Percentiles rank a stretch among this genome's conserved stretches.
phyloP scores from a whole-genome alignment of 768 basidiomycete species.

The Candolleomyces efflorescens region DNA sequence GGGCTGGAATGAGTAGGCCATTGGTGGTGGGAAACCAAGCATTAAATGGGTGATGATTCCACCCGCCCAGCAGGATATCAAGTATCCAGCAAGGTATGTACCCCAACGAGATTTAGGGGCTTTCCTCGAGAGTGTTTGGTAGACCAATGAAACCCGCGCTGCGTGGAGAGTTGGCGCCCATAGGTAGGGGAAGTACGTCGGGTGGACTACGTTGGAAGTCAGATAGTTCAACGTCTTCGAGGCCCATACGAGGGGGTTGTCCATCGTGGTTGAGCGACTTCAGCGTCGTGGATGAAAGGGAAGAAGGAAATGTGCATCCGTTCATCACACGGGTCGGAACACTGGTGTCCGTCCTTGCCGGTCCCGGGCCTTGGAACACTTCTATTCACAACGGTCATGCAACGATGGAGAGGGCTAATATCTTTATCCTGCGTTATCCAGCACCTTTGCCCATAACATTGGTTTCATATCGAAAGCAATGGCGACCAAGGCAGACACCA shows the following conservation, averaged over 20 bases:
- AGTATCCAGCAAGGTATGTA: slow-evolving; percentile 40
- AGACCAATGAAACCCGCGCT: slow-evolving; percentile 39
- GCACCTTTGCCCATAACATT: neutral
- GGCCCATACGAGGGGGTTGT: neutral
- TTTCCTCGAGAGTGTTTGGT: slow-evolving; percentile 34
- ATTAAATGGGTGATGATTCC: slow-evolving; percentile 38
- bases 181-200: slow-evolving; percentile 35
- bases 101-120: slow-evolving; percentile 35
- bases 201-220: slow-evolving; percentile 32
- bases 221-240: slow-evolving; percentile 15
- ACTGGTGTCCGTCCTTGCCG: too few species aligned
- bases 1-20: slow-evolving; percentile 40
- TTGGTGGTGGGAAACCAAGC: slow-evolving; percentile 41
- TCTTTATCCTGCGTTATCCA: neutral
- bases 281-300: neutral
- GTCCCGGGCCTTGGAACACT: too few species aligned
- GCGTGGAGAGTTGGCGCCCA: slow-evolving; percentile 41
- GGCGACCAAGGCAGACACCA: neutral
- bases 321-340: neutral
- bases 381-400: too few species aligned
- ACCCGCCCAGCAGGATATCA: slow-evolving; percentile 49
- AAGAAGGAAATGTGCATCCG: neutral
- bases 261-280: neutral
- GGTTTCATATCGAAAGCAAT: neutral
- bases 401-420: neutral